phyloP scores from a whole-genome alignment of 78 protist genomes.

The Diacronema lutheri region DNA sequence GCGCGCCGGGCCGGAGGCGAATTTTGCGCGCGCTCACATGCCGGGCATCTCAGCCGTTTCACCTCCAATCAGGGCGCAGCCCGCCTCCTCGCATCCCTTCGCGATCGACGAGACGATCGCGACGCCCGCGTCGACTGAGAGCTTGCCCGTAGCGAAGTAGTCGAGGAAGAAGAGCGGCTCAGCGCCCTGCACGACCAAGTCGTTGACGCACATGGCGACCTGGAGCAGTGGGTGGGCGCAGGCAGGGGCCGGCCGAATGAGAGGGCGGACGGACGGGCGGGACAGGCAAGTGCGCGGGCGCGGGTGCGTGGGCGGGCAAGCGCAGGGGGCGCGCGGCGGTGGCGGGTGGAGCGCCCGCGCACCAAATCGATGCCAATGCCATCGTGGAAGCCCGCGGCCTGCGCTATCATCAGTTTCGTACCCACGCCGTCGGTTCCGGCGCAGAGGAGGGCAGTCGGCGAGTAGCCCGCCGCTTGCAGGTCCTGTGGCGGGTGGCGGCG shows the following conservation, averaged over 20 bases:
- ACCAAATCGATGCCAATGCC: slow-evolving; percentile 81
- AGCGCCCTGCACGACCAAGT: slow-evolving; percentile 81
- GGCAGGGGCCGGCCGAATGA: no score
- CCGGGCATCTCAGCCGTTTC: slow-evolving; percentile 92
- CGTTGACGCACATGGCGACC: slow-evolving; percentile 87
- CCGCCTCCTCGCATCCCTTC: slow-evolving; percentile 57
- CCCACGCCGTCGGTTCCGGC: slow-evolving; percentile 91
- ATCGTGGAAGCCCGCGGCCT: slow-evolving; percentile 41
- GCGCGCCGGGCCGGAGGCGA: no score
- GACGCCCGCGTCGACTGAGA: slow-evolving; percentile 56
- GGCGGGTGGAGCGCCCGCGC: no score
- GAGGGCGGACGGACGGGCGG: no score
- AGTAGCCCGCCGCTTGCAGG: slow-evolving; percentile 65
- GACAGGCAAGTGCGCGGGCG: no score
- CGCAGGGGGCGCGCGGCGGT: no score
- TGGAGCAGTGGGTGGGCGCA: no score
- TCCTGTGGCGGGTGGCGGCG: no score
- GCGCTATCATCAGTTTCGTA: slow-evolving; percentile 82
- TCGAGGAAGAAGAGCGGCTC: slow-evolving; percentile 89
- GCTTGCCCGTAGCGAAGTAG: slow-evolving; percentile 82
- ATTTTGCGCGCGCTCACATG: no score
- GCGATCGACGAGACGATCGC: slow-evolving; percentile 55
- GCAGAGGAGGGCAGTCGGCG: slow-evolving; percentile 66
- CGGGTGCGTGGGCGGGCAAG: no score
- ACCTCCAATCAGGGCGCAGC: slow-evolving; percentile 82